These are phyloP conservation scores for Fusarium graminum DNA, from an alignment of 2,329 filamentous ascomycete species.

Conservation along the genomic window DNA sequence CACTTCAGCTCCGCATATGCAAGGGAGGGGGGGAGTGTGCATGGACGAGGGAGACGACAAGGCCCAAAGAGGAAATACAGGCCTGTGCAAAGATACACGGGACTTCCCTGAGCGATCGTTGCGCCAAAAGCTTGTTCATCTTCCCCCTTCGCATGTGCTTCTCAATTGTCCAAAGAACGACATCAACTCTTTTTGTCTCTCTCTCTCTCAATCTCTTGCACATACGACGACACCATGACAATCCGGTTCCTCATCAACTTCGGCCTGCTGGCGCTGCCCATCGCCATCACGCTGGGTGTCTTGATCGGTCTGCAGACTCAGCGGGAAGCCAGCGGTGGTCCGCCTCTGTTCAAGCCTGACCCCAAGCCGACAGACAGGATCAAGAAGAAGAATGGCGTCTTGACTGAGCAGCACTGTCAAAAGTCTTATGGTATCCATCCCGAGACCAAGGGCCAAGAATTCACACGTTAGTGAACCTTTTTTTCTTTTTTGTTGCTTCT, in stretches of 20 bases:
- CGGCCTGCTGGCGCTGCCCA: conserved; percentile 62
- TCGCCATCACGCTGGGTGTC: conserved; percentile 63
- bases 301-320: conserved; percentile 63
- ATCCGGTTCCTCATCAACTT: conserved; percentile 63
- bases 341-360: conserved; percentile 58
- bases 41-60: background rate
- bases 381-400: conserved; percentile 42
- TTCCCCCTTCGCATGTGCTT: conserved; percentile 8
- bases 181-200: conserved; percentile 1
- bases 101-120: background rate
- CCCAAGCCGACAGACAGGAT: conserved; percentile 35
- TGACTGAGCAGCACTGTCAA: conserved; percentile 41
- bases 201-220: conserved; percentile 2
- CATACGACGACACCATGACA: conserved; percentile 50
- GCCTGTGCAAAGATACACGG: conserved; percentile 22
- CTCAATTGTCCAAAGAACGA: conserved; percentile 1
- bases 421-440: conserved; percentile 59
- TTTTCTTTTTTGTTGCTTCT: background rate
- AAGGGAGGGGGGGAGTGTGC: conserved; percentile 22
- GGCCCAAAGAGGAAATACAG: conserved; percentile 6
- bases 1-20: conserved; percentile 1
- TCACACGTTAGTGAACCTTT: conserved; percentile 57
- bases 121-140: conserved; percentile 25
- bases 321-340: conserved; percentile 57
- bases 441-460: conserved; percentile 58